phyloP scores from a whole-genome alignment of 352 stramenopile genomes.

The Globisporangium okanoganense region DNA sequence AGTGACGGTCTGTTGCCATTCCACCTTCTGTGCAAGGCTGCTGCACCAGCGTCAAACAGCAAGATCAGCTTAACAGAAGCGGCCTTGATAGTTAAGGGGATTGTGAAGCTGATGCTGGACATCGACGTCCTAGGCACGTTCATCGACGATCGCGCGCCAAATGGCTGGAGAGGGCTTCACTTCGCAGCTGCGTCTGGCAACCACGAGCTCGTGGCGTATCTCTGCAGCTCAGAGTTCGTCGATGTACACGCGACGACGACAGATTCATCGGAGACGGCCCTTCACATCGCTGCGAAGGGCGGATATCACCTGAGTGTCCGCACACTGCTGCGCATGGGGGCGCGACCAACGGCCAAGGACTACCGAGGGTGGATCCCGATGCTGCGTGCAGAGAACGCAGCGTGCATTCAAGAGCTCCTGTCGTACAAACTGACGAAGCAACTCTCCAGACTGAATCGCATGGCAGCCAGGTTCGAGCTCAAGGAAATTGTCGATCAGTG shows the following conservation, averaged over 20 bases:
- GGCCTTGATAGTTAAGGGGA: slow-evolving; percentile 21
- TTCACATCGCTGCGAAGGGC: slow-evolving; percentile 49
- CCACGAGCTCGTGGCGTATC: slow-evolving; percentile 36
- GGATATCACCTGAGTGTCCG: slow-evolving; percentile 32
- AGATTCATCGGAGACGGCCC: slow-evolving; percentile 39
- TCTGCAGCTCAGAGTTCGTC: slow-evolving; percentile 30
- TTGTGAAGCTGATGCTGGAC: slow-evolving; percentile 50
- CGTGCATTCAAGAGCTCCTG: slow-evolving; percentile 46
- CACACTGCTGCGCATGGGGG: slow-evolving; percentile 30
- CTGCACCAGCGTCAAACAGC: not conserved
- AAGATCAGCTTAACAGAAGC: slow-evolving; percentile 11
- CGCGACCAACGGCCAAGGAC: slow-evolving; percentile 45
- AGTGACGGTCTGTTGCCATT: slow-evolving; percentile 34
- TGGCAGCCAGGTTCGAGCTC: slow-evolving; percentile 38
- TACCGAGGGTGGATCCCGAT: slow-evolving; percentile 44
- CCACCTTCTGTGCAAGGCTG: slow-evolving; percentile 46
- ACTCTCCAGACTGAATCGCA: slow-evolving; percentile 46
- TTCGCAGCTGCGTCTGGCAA: slow-evolving; percentile 46
- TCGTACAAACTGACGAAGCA: slow-evolving; percentile 57
- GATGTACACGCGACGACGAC: slow-evolving; percentile 37
- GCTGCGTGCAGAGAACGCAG: slow-evolving; percentile 23
- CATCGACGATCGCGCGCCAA: slow-evolving; percentile 29
- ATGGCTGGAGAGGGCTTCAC: slow-evolving; percentile 51
- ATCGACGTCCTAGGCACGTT: slow-evolving; percentile 59
- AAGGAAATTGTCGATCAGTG: slow-evolving; percentile 44